Evolutionary conservation across 176 grass and related monocot genomes (phyloP).

Genomic region (Zea luxurians): DNA sequence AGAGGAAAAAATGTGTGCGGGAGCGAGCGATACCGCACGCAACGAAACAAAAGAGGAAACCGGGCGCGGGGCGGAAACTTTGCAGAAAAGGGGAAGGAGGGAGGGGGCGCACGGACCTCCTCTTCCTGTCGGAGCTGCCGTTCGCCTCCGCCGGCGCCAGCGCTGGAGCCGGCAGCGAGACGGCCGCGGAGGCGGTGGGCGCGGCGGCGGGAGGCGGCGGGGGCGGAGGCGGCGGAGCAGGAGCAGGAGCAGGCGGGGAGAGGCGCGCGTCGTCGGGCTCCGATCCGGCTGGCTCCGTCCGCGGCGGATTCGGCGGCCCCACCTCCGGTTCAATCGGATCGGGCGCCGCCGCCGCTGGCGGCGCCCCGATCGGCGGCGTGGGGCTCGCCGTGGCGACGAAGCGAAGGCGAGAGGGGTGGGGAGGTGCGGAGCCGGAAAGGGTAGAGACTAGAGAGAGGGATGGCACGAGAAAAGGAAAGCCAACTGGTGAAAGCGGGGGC

Average conservation of each 20-base stretch:
- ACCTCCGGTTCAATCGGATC: conserved; percentile 28
- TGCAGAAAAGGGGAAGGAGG: conserved; percentile 20
- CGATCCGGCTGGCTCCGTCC: conserved; percentile 39
- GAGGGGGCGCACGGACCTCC: conserved; percentile 39
- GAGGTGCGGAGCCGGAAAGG: background rate
- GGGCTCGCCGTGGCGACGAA: conserved; percentile 50
- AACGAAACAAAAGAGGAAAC: conserved; percentile 40
- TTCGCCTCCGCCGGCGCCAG: conserved; percentile 32
- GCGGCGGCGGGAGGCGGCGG: background rate
- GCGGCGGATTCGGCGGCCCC: background rate
- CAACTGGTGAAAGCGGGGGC: background rate
- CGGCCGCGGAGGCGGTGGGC: background rate
- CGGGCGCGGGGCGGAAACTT: background rate
- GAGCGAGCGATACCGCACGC: background rate
- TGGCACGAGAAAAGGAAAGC: background rate
- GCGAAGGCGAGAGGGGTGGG: background rate
- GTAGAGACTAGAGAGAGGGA: background rate
- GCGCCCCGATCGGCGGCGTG: conserved; percentile 36
- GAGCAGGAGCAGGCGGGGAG: background rate
- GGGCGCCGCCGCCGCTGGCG: conserved; percentile 23
- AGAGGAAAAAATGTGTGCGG: background rate
- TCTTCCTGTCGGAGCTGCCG: conserved; percentile 53
- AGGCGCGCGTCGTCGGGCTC: conserved; percentile 14
- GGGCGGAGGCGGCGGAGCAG: background rate
- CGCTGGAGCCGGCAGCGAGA: background rate